These are phyloP conservation scores for Coprinopsis sp. DNA, from an alignment of 768 basidiomycete genomes.

Conservation along the genomic window DNA sequence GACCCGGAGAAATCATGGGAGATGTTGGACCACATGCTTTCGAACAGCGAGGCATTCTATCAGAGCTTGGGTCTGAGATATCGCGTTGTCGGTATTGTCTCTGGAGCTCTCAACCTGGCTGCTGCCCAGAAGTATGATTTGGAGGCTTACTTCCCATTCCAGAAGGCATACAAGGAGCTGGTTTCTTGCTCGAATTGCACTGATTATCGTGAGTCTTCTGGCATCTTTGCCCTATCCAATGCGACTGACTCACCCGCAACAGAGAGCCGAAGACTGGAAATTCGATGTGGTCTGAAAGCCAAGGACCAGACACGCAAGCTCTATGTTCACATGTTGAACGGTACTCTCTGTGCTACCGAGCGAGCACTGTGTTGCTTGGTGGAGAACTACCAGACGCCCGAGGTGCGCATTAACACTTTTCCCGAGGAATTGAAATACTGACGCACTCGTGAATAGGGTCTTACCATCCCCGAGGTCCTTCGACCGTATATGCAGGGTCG, in stretches of 20 bases:
- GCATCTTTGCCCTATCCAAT: not conserved
- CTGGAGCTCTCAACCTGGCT: conserved; percentile 93
- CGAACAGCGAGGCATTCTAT: conserved; percentile 89
- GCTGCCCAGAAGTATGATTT: conserved; percentile 97
- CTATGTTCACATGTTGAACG: conserved; percentile 99
- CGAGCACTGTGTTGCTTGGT: conserved; percentile 94
- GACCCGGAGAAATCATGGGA: conserved; percentile 93
- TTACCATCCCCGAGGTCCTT: conserved; percentile 84
- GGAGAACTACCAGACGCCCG: conserved; percentile 97
- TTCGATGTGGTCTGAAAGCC: conserved; percentile 86
- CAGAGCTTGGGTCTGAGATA: conserved; percentile 92
- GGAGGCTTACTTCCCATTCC: conserved; percentile 99
- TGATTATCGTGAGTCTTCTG: conserved; percentile 81
- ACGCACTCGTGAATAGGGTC: conserved; percentile 56
- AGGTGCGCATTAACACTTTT: conserved; percentile 45
- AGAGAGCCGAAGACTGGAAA: conserved; percentile 93
- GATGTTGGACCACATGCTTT: conserved; percentile 89
- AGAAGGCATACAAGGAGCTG: conserved; percentile 92
- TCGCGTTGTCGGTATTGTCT: conserved; percentile 90
- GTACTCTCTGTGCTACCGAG: conserved; percentile 95
- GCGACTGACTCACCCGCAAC: conserved; percentile 11
- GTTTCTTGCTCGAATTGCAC: conserved; percentile 99
- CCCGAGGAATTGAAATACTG: conserved; percentile 5
- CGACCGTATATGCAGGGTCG: conserved; percentile 96
- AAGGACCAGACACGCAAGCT: conserved; percentile 88